A percentile compares a stretch with the other conserved stretches of the same genome.
Conservation (phyloP, 164 flowering plant genomes). For the Kalanchoe fedtschenkoi region DNA sequence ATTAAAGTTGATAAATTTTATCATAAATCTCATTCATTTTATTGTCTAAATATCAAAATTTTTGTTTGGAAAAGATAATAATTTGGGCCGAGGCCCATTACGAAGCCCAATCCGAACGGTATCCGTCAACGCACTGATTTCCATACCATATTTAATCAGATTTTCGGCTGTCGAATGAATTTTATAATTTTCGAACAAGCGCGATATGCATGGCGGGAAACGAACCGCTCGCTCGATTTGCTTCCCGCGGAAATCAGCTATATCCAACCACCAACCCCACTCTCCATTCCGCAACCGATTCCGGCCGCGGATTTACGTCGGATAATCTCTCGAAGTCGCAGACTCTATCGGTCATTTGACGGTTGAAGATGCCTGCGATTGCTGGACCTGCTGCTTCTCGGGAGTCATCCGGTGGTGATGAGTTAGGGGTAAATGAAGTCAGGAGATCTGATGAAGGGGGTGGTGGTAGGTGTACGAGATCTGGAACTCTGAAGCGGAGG, state of each 20-base stretch:
- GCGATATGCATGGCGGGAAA: not conserved
- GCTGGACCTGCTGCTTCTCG: slow-evolving; percentile 10
- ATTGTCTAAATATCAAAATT: too few species aligned
- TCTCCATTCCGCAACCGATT: not conserved
- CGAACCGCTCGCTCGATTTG: not conserved
- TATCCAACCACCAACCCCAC: not conserved
- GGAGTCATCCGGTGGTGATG: not conserved
- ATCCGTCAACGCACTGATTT: not conserved
- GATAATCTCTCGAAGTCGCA: not conserved
- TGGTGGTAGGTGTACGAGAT: slow-evolving; percentile 9
- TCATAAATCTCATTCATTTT: too few species aligned
- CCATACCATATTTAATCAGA: not conserved
- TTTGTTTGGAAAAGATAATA: too few species aligned
- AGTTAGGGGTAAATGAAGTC: slow-evolving; percentile 8
- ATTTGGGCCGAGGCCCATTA: too few species aligned
- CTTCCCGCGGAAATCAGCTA: slow-evolving; percentile 3
- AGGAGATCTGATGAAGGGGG: slow-evolving; percentile 10
- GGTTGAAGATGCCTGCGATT: slow-evolving; percentile 18
- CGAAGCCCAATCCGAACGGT: not conserved
- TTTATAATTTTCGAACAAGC: not conserved
- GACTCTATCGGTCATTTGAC: not conserved
- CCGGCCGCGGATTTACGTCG: not conserved
- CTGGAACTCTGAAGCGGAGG: slow-evolving; percentile 38
- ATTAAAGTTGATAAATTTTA: too few species aligned
- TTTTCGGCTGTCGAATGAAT: not conserved